A percentile compares a stretch with the other conserved stretches of the same genome.
Evolutionary conservation across 2,329 filamentous ascomycete genomes (phyloP).

Genomic region (Saccharata proteae): DNA sequence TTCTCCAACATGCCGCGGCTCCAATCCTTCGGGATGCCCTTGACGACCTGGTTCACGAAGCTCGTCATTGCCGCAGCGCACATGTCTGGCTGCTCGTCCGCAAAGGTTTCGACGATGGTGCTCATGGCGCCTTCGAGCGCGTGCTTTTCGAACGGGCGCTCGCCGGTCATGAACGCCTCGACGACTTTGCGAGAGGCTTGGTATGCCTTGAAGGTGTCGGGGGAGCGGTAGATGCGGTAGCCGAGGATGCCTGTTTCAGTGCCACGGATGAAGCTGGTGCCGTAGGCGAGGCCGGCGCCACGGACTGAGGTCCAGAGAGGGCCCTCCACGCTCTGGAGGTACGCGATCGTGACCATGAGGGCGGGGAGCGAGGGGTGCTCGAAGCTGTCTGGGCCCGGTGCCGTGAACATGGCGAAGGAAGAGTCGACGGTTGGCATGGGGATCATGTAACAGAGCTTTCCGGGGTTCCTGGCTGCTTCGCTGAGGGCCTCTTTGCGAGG

Average conservation of each 20-base stretch:
- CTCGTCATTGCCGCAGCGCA: conserved; percentile 68
- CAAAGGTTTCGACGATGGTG: conserved; percentile 73
- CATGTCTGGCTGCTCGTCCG: conserved; percentile 81
- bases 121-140: conserved; percentile 85
- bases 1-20: conserved; percentile 63
- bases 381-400: conserved; percentile 62
- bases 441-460: conserved; percentile 64
- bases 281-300: conserved; percentile 87
- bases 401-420: conserved; percentile 70
- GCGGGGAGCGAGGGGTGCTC: conserved; percentile 68
- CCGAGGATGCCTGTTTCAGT: conserved; percentile 69
- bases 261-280: conserved; percentile 65
- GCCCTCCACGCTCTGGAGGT: conserved; percentile 86
- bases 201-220: conserved; percentile 80
- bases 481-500: conserved; percentile 61
- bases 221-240: conserved; percentile 81
- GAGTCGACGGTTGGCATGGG: conserved; percentile 90
- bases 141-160: conserved; percentile 60
- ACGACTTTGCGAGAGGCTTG: conserved; percentile 64
- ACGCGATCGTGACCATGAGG: conserved; percentile 76
- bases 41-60: conserved; percentile 71
- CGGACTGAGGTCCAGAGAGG: conserved; percentile 90
- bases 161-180: conserved; percentile 59
- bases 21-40: conserved; percentile 64
- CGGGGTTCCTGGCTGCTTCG: conserved; percentile 60